A percentile compares a stretch with the other conserved stretches of the same genome.
Conservation (phyloP, 306 rosid genomes). For the Vigna mungo region DNA sequence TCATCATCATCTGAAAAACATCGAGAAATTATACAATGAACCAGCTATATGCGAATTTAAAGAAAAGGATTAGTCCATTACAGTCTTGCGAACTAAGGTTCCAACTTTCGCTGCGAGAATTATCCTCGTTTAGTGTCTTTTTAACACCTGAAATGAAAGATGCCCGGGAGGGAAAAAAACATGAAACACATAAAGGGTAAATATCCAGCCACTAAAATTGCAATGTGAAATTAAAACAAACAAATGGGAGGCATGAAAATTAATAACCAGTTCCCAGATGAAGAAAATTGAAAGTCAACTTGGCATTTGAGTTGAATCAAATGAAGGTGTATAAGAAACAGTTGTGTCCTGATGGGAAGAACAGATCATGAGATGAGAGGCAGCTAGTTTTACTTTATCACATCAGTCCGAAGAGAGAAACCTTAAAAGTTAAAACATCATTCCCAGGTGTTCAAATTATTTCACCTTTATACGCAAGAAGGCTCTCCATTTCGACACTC, state of each 20-base stretch:
- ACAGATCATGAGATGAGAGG: slow-evolving; percentile 5
- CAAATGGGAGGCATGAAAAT: background rate
- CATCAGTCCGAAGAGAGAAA: background rate
- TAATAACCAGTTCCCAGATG: slow-evolving; percentile 16
- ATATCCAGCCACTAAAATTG: slow-evolving; percentile 1
- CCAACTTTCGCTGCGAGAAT: background rate
- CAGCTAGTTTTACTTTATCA: background rate
- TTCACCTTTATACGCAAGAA: background rate
- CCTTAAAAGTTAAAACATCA: background rate
- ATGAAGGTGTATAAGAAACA: too few species aligned
- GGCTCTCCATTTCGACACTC: too few species aligned
- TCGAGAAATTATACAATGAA: slow-evolving; percentile 1
- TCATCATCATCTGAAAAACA: slow-evolving; percentile 46
- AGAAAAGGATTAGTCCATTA: too few species aligned
- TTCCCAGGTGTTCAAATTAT: background rate
- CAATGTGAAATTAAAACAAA: background rate
- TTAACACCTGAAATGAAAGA: background rate
- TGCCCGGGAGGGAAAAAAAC: background rate
- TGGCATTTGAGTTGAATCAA: background rate
- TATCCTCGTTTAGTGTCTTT: background rate
- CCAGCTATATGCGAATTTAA: too few species aligned
- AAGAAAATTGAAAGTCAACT: background rate
- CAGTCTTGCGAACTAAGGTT: background rate
- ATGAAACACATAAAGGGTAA: background rate
- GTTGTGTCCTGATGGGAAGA: slow-evolving; percentile 35